Evolutionary conservation across 306 rosid genomes (phyloP).

Genomic region (Luffa acutangula): DNA sequence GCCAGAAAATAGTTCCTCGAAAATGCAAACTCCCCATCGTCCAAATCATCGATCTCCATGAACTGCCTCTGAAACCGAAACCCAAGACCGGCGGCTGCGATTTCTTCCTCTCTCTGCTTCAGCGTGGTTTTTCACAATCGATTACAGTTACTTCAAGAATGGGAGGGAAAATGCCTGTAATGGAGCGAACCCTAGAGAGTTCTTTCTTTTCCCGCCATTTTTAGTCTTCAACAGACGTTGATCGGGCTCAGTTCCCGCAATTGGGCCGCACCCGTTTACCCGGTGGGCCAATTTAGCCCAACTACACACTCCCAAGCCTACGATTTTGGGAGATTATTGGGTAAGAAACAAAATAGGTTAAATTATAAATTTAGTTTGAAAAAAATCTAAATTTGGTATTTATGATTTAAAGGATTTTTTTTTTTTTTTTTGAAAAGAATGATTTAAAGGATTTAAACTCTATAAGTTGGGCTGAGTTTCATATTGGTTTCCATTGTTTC

Average conservation of each 20-base stretch:
- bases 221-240: neutral
- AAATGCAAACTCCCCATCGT: constrained; percentile 57
- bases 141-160: neutral
- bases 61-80: too few relatives aligned
- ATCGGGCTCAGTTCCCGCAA: neutral
- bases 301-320: neutral
- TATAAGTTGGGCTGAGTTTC: too few relatives aligned
- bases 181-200: neutral
- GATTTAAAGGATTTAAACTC: too few relatives aligned
- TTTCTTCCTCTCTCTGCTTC: too few relatives aligned
- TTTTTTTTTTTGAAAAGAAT: too few relatives aligned
- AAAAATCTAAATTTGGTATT: too few relatives aligned
- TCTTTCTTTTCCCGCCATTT: constrained; percentile 6
- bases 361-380: too few relatives aligned
- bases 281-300: neutral
- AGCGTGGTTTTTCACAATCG: neutral
- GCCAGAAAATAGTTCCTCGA: constrained; percentile 85
- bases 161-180: neutral
- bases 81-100: too few relatives aligned
- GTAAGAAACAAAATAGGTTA: neutral
- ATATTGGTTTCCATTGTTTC: too few relatives aligned
- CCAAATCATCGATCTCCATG: constrained; percentile 39
- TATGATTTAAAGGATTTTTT: too few relatives aligned
- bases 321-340: neutral
- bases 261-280: neutral